These are phyloP conservation scores for Citrus glauca DNA, from an alignment of 345 rosid genomes.

Conservation along the genomic window DNA sequence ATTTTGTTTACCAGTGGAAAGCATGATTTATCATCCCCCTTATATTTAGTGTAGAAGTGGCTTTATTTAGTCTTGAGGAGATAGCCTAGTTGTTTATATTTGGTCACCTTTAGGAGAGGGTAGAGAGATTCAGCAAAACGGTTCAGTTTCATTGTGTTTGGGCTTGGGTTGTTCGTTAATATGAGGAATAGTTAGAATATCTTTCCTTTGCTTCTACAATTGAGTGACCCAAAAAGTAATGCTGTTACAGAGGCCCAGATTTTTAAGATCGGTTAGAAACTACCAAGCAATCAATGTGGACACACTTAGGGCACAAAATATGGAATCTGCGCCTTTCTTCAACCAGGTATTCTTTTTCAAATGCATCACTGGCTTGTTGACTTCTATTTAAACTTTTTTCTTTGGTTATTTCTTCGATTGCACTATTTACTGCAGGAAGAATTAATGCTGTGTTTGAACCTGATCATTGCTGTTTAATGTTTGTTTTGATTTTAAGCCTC, in stretches of 20 bases:
- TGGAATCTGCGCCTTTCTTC: conserved; percentile 93
- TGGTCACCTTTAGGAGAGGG: neutral
- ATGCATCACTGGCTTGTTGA: neutral
- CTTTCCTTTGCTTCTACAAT: conserved; percentile 4
- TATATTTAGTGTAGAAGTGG: neutral
- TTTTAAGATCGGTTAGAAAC: conserved; percentile 69
- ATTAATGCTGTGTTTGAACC: neutral
- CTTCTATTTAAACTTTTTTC: neutral
- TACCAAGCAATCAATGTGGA: conserved; percentile 87
- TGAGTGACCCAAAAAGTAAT: neutral
- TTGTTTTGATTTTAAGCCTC: neutral
- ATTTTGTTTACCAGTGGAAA: neutral
- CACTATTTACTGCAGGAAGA: neutral
- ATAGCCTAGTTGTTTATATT: neutral
- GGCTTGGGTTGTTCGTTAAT: neutral
- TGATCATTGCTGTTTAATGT: neutral
- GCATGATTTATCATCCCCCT: neutral
- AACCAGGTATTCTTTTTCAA: conserved; percentile 49
- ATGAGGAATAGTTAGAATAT: neutral
- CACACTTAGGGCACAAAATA: conserved; percentile 73
- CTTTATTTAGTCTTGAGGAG: neutral
- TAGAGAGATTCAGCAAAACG: neutral
- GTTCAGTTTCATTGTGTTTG: neutral
- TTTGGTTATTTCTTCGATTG: neutral
- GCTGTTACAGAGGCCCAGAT: conserved; percentile 68